A percentile compares a stretch with the other conserved stretches of the same genome.
phyloP scores from a whole-genome alignment of 1,284 basidiomycete genomes.

The Pterula multifida region DNA sequence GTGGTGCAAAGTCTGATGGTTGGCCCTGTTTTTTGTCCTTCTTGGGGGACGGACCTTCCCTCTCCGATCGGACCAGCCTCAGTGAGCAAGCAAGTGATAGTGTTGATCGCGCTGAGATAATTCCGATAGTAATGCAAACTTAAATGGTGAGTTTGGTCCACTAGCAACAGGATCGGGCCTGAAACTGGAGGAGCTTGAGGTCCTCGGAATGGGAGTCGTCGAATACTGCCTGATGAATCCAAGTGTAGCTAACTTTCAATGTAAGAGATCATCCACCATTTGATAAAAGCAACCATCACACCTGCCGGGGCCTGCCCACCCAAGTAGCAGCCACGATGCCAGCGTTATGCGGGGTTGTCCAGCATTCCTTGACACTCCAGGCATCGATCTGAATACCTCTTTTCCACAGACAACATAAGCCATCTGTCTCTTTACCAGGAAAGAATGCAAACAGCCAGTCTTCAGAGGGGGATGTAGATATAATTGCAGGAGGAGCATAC shows the following conservation, averaged over 20 bases:
- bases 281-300: background rate
- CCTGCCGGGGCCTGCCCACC: slow-evolving; percentile 44
- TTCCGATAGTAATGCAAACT: slow-evolving; percentile 36
- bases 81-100: slow-evolving; percentile 35
- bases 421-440: slow-evolving; percentile 40
- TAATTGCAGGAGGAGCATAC: slow-evolving; percentile 50
- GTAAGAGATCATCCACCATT: background rate
- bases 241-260: slow-evolving; percentile 31
- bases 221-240: slow-evolving; percentile 25
- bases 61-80: slow-evolving; percentile 23
- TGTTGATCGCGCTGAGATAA: slow-evolving; percentile 25
- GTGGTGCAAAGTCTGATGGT: slow-evolving; percentile 37
- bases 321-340: slow-evolving; percentile 51
- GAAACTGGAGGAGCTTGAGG: slow-evolving; percentile 34
- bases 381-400: slow-evolving; percentile 41
- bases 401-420: slow-evolving; percentile 56
- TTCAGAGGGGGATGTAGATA: slow-evolving; percentile 45
- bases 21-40: slow-evolving; percentile 24
- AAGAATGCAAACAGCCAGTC: slow-evolving; percentile 67
- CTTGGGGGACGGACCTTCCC: slow-evolving; percentile 16
- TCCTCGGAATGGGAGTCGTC: slow-evolving; percentile 39
- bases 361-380: slow-evolving; percentile 51
- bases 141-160: slow-evolving; percentile 43
- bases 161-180: slow-evolving; percentile 37
- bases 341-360: slow-evolving; percentile 36